Conservation (phyloP, 768 basidiomycete genomes). For the Russula brevipes region DNA sequence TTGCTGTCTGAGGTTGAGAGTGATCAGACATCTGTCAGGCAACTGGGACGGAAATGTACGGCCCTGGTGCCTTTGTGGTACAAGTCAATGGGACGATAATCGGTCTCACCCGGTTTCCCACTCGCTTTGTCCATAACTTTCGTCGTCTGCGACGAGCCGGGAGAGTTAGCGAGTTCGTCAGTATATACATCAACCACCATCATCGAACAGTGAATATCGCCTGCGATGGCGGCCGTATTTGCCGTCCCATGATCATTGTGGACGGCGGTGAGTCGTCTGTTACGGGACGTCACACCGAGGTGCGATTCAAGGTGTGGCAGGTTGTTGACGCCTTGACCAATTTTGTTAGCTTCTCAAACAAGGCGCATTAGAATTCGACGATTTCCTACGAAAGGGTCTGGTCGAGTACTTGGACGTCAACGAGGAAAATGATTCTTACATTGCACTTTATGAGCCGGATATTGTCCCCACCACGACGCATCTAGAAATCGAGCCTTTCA, state of each 20-base stretch:
- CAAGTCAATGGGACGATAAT: conserved; percentile 97
- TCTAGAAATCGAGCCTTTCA: conserved; percentile 98
- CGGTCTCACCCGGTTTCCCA: conserved; percentile 82
- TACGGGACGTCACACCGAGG: conserved; percentile 70
- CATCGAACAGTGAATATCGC: conserved; percentile 94
- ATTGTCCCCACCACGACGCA: conserved; percentile 84
- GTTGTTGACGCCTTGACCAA: conserved; percentile 16
- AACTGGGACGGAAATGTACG: conserved; percentile 94
- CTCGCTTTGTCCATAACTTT: conserved; percentile 84
- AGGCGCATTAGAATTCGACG: conserved; percentile 79
- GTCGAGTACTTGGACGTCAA: conserved; percentile 99
- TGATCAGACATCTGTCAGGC: conserved; percentile 78
- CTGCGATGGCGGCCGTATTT: conserved; percentile 95
- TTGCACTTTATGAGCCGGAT: conserved; percentile 88
- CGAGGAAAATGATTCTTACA: conserved; percentile 97
- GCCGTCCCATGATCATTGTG: conserved; percentile 95
- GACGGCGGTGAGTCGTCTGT: conserved; percentile 76
- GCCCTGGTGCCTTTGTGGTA: conserved; percentile 87
- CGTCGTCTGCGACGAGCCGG: conserved; percentile 89
- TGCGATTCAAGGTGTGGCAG: conserved; percentile 34
- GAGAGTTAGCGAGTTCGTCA: conserved; percentile 92
- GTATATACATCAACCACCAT: conserved; percentile 93
- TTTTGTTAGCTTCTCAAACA: conserved; percentile 66
- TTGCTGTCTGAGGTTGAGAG: not conserved
- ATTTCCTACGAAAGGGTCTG: conserved; percentile 85